These are phyloP conservation scores for Saprolegnia diclina DNA, from an alignment of 352 stramenopile species.

Conservation along the genomic window DNA sequence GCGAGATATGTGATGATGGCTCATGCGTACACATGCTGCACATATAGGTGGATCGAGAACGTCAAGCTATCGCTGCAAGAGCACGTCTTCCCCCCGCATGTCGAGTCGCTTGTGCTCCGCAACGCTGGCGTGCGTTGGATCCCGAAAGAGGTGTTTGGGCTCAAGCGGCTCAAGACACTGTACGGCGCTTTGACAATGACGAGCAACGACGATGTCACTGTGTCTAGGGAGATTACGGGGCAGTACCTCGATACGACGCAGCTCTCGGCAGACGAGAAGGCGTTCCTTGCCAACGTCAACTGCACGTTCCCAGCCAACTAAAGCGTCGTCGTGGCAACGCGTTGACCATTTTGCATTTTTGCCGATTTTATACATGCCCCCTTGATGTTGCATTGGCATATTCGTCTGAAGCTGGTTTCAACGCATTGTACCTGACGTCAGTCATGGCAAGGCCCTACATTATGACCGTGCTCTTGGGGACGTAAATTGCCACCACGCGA, in stretches of 20 bases:
- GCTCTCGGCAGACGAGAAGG: constrained; percentile 1
- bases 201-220: neutral
- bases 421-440: no score
- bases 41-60: constrained; percentile 15
- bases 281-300: constrained; percentile 1
- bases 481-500: no score
- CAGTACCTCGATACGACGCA: constrained; percentile 8
- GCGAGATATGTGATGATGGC: neutral
- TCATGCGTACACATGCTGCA: no score
- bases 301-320: neutral
- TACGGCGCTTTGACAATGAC: neutral
- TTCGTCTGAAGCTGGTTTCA: no score
- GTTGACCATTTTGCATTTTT: no score
- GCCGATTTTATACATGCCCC: no score
- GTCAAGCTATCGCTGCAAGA: constrained; percentile 14
- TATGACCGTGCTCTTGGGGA: no score
- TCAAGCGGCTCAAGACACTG: neutral
- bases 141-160: constrained; percentile 5
- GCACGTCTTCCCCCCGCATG: neutral
- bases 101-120: neutral
- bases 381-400: no score
- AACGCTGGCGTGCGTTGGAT: constrained; percentile 9
- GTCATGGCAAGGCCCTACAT: no score
- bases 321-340: no score
- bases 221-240: neutral